Evolutionary conservation across 2,329 filamentous ascomycete species (phyloP).

Genomic region (Xylaria hypoxylon): DNA sequence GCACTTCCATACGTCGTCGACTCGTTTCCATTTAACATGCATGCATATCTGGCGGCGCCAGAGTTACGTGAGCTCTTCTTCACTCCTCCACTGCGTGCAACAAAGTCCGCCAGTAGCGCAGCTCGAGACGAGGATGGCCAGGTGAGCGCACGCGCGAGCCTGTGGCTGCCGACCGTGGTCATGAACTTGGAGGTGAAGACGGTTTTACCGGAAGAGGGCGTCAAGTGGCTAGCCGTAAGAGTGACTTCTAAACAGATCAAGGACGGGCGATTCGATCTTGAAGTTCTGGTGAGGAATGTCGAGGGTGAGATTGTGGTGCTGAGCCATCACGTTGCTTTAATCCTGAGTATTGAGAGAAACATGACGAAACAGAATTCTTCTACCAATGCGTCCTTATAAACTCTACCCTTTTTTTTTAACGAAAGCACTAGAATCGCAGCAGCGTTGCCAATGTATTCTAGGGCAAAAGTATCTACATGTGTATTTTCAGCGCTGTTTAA

Average conservation of each 20-base stretch:
- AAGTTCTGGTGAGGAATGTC: conserved; percentile 75
- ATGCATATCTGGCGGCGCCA: conserved; percentile 51
- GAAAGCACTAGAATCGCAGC: no score
- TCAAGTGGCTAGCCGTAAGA: conserved; percentile 78
- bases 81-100: no score
- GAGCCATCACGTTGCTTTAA: conserved; percentile 75
- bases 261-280: conserved; percentile 81
- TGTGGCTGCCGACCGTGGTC: conserved; percentile 82
- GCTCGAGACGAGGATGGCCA: background rate
- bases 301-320: conserved; percentile 73
- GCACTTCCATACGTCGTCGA: conserved; percentile 71
- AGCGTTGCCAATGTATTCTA: no score
- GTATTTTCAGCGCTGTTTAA: no score
- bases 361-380: no score
- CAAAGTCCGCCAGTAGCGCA: no score
- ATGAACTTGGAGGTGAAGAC: conserved; percentile 85
- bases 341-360: conserved; percentile 73
- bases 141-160: conserved; percentile 44
- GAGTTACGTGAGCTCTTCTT: background rate
- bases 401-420: no score
- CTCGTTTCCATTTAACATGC: conserved; percentile 72
- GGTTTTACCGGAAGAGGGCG: conserved; percentile 72
- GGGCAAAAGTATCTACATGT: no score
- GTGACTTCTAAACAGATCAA: conserved; percentile 73
- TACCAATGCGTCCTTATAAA: no score